Evolutionary conservation across 2,329 filamentous ascomycete species (phyloP), one percentile per base, ranked within the genome.

Genomic region (Phaeophleospora eucalypticola): DNA sequence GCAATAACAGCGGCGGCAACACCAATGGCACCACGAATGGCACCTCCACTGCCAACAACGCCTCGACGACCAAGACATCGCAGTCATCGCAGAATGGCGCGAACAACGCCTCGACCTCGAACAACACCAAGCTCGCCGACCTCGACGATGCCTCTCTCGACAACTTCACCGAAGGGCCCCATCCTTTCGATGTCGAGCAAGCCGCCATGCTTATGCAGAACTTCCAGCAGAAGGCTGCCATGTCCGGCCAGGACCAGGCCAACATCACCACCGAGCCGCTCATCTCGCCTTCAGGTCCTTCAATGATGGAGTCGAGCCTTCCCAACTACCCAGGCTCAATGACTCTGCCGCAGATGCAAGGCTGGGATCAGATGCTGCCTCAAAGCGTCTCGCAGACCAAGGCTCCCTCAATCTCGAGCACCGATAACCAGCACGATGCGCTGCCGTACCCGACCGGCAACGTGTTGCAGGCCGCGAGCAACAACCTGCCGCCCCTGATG

Each of bases 171-270:
- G 87, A 86, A 62, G 87, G 84, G 71, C 87, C 84, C 68, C 91
- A 96, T 67, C 86, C 91, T 71, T 90, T 96, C 65, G 93, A 96
- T 68, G 86, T 96, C 64, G 91, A 98, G 77, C 89, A 91, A 61
- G 93, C 93, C 59, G 93, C 93, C 59, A 96, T 97, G 89, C 82
- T 98, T 68, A 94, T 98, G 75, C 93, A 91, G 66, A 90, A 97
- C 73, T 86, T 97, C 66, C 91, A 95, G 73, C 89, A 96, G 76
- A 96, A 96, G 76, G 65, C 65, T 15, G 90, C 84, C 62, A 91
- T 90, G 71, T 84, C 81, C 49, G 76, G 82, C 82, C 61, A 88
- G 82, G 73, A 77, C 66, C 48, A 53, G 27, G 49, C 46, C 24
- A 71, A 72, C 56, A 73, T 70, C 68, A 75, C 69, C 60, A 68